Evolutionary conservation across 2,329 filamentous ascomycete genomes (phyloP).

Genomic region (Monilinia aucupariae): DNA sequence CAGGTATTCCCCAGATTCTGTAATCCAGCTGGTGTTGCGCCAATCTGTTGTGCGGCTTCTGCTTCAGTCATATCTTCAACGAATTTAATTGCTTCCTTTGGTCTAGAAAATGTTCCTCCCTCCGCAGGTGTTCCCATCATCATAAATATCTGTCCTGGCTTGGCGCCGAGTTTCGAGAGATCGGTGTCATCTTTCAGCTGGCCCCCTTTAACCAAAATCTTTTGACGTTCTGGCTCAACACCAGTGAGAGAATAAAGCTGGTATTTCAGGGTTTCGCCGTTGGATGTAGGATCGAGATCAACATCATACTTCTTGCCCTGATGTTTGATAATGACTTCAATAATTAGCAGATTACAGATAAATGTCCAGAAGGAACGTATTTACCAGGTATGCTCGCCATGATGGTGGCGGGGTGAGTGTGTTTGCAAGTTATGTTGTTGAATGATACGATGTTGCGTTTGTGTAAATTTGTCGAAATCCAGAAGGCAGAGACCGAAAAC

Average conservation of each 20-base stretch:
- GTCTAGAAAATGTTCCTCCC: conserved; percentile 57
- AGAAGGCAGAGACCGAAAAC: background rate
- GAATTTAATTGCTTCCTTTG: conserved; percentile 79
- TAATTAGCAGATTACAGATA: conserved; percentile 22
- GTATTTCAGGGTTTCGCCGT: conserved; percentile 90
- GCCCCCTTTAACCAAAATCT: conserved; percentile 88
- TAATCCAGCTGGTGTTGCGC: conserved; percentile 81
- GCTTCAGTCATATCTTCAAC: conserved; percentile 97
- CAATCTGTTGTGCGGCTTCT: conserved; percentile 75
- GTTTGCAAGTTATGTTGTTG: background rate
- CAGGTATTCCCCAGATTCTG: conserved; percentile 96
- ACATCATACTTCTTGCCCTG: conserved; percentile 93
- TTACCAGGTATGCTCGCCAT: conserved; percentile 36
- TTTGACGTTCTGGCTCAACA: conserved; percentile 93
- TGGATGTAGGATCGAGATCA: conserved; percentile 78
- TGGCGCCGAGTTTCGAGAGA: conserved; percentile 76
- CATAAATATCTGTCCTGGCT: conserved; percentile 82
- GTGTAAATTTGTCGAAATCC: background rate
- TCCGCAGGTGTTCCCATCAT: conserved; percentile 88
- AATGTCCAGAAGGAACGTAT: conserved; percentile 6
- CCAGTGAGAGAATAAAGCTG: conserved; percentile 93
- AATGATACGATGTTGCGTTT: background rate
- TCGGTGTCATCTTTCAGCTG: conserved; percentile 94
- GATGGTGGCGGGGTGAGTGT: conserved; percentile 22
- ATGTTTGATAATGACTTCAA: conserved; percentile 82